phyloP scores from a whole-genome alignment of 371 early-diverging fungal genomes.

The Mucor saturninus region DNA sequence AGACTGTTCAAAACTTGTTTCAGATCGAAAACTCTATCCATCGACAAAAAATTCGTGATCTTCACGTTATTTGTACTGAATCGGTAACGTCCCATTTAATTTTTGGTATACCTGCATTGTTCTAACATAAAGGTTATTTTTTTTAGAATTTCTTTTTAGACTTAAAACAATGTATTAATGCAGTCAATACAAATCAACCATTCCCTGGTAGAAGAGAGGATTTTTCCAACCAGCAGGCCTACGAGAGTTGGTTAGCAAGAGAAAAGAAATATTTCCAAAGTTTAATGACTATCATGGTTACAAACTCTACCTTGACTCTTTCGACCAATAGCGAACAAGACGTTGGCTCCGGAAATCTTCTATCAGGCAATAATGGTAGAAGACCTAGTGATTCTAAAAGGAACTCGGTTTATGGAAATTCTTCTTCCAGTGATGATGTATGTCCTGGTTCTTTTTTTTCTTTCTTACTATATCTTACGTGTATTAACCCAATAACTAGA shows the following conservation, averaged over 20 bases:
- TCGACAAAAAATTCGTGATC: conserved; percentile 44
- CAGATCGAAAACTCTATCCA: conserved; percentile 46
- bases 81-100: conserved; percentile 30
- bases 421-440: conserved; percentile 16
- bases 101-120: not conserved
- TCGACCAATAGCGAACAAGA: conserved; percentile 41
- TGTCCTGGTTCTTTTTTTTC: not conserved
- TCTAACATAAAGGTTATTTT: not conserved
- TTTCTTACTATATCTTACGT: not conserved
- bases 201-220: conserved; percentile 57
- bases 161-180: conserved; percentile 53
- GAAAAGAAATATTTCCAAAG: conserved; percentile 53
- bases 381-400: conserved; percentile 16
- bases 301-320: conserved; percentile 46
- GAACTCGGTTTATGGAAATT: conserved; percentile 9
- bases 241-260: conserved; percentile 52
- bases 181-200: conserved; percentile 50
- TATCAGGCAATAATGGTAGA: conserved; percentile 26
- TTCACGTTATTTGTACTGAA: conserved; percentile 50
- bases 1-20: conserved; percentile 50
- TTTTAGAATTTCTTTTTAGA: conserved; percentile 48
- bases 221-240: conserved; percentile 45
- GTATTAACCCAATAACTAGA: conserved; percentile 12
- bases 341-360: conserved; percentile 40
- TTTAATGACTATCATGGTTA: conserved; percentile 51